Evolutionary conservation across 2,329 filamentous ascomycete species (phyloP), one percentile per base, ranked within the genome.

Genomic region (Niveomyces coronatus): DNA sequence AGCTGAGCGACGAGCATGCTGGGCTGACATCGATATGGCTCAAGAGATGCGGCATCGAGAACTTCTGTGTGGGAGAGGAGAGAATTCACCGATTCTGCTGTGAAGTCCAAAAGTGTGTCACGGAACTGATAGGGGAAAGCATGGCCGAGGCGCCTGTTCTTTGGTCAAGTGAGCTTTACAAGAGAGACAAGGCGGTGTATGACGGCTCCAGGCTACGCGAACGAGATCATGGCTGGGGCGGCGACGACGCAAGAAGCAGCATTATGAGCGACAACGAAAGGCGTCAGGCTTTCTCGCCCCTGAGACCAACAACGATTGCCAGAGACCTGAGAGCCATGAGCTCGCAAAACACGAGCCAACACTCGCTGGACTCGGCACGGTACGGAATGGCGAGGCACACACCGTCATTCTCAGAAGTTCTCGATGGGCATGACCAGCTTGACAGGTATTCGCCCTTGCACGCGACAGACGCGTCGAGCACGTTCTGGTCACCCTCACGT

Each of bases 11-110:
- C 53, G 86, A 94, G 39, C 91, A 96, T 56, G 81, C 88, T 0
- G 85, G 93, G 36, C 79, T 87, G 47, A 94, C 87, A 0, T 66
- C 74, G 15, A 76, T 78, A 40, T 98, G 89, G 86, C 68, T 96
- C 37, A 77, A 82, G 34, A 77, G 83, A 47, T 82, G 80, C 46
- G 78, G 79, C 11, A 81, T 96, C 22, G 86, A 93, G 55, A 94
- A 94, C 53, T 89, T 96, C 48, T 98, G 91, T 61, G 82, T 79
- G 48, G 91, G 89, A 5, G 91, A 98, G 56, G 91, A 98, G 60
- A 70, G 91, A 35, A 89, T 98, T 24, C 91, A 96, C 55, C 79
- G 88, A 9, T 91, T 98, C 57, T 91, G 82, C 53, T 83, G 87
- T 47, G 91, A 96, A 55, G 74, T 96, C 19, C 83, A 89, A 50